phyloP scores from a whole-genome alignment of 768 basidiomycete genomes.

The Tulasnella sp. region DNA sequence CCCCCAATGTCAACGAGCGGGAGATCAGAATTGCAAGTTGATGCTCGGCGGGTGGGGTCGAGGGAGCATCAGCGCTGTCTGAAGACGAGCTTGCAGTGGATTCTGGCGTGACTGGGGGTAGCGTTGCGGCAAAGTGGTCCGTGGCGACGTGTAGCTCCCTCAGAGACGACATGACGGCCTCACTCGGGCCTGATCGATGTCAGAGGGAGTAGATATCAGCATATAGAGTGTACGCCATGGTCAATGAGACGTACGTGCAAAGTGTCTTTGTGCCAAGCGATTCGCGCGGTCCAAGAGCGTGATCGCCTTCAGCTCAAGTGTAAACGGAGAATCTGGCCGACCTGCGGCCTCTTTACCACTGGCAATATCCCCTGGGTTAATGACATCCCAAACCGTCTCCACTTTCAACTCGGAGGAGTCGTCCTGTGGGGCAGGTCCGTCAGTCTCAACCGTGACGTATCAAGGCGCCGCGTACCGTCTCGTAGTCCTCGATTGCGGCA shows the following conservation, averaged over 20 bases:
- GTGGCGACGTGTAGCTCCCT: background rate
- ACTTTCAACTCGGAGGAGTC: too few species aligned
- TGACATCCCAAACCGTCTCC: too few species aligned
- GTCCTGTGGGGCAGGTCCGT: too few species aligned
- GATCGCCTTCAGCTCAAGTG: background rate
- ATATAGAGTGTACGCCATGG: background rate
- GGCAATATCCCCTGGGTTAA: too few species aligned
- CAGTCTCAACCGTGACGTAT: too few species aligned
- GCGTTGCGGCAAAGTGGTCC: background rate
- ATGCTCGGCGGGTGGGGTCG: too few species aligned
- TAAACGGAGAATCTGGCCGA: background rate
- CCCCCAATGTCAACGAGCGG: background rate
- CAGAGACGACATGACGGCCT: background rate
- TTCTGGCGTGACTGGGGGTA: background rate
- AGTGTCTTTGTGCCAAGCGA: background rate
- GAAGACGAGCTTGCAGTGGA: background rate
- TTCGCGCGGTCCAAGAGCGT: conserved; percentile 4
- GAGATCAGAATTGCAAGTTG: background rate
- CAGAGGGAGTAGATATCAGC: background rate
- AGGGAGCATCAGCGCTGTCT: too few species aligned
- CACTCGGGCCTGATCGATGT: background rate
- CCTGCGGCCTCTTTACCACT: too few species aligned
- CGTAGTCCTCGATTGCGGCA: background rate
- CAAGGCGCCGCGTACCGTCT: too few species aligned
- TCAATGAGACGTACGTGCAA: background rate